Conservation (phyloP, 768 basidiomycete species). For the Cystobasidiopsis lactophilus region DNA sequence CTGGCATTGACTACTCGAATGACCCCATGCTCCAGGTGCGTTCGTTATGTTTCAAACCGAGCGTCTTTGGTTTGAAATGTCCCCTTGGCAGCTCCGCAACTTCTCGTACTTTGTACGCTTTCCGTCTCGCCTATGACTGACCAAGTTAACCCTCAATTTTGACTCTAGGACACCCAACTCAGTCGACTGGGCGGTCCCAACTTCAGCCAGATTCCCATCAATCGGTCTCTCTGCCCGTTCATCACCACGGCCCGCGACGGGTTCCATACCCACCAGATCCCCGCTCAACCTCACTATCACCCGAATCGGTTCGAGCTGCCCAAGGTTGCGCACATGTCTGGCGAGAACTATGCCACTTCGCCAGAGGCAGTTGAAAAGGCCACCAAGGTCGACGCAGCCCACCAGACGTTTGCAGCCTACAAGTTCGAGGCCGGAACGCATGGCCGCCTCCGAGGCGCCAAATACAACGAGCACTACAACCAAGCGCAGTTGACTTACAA, state of each 20-base stretch:
- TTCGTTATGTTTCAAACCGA: conserved; percentile 30
- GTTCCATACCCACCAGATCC: conserved; percentile 12
- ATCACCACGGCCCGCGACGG: conserved; percentile 37
- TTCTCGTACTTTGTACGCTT: conserved; percentile 70
- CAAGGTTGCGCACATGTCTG: conserved; percentile 14
- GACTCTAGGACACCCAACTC: conserved; percentile 73
- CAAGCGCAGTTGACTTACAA: conserved; percentile 61
- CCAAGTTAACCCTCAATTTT: too few relatives aligned
- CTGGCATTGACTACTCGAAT: conserved; percentile 32
- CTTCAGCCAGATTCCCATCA: conserved; percentile 49
- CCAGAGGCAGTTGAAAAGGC: not conserved
- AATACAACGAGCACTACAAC: conserved; percentile 52
- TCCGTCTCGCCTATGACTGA: too few relatives aligned
- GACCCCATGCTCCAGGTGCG: conserved; percentile 21
- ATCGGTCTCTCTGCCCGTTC: conserved; percentile 53
- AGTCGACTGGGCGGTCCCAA: conserved; percentile 52
- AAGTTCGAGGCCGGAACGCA: conserved; percentile 32
- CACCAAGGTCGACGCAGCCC: conserved; percentile 1
- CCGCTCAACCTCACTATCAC: conserved; percentile 43
- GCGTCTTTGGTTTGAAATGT: conserved; percentile 50
- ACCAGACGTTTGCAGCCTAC: conserved; percentile 13
- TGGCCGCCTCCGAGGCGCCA: conserved; percentile 26
- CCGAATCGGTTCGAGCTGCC: conserved; percentile 42
- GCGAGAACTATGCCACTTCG: conserved; percentile 9
- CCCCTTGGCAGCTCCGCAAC: conserved; percentile 57